These are phyloP conservation scores for Salicornia ramosissima DNA, from an alignment of 148 eudicot genomes.

Conservation along the genomic window DNA sequence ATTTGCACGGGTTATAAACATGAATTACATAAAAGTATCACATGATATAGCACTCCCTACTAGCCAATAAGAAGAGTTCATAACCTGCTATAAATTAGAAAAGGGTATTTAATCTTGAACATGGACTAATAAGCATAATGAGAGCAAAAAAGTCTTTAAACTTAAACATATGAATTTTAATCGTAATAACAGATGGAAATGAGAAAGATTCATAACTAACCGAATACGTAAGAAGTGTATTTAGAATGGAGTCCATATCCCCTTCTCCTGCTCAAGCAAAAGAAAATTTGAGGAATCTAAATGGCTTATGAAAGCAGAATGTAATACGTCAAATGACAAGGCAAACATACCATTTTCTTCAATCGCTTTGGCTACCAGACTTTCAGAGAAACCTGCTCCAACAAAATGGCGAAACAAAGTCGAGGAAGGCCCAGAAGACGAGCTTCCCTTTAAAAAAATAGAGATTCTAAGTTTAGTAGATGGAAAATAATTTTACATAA, in stretches of 20 bases:
- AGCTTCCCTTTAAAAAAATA: conserved; percentile 48
- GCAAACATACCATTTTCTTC: conserved; percentile 54
- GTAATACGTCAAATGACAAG: background rate
- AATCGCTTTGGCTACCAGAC: conserved; percentile 50
- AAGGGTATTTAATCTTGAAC: no score
- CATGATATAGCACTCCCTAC: no score
- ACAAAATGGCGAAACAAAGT: conserved; percentile 46
- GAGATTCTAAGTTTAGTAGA: no score
- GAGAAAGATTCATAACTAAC: background rate
- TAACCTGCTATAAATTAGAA: no score
- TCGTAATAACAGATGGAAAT: no score
- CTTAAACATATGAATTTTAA: no score
- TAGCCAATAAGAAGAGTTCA: no score
- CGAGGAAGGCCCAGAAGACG: conserved; percentile 48
- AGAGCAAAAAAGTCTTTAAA: no score
- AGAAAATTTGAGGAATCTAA: conserved; percentile 15
- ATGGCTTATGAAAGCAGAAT: background rate
- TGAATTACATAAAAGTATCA: no score
- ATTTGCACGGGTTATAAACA: no score
- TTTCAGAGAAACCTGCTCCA: conserved; percentile 54
- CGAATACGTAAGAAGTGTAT: conserved; percentile 51
- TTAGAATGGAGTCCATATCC: conserved; percentile 41
- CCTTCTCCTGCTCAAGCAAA: conserved; percentile 39
- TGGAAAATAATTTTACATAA: background rate
- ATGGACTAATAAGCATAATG: no score